Evolutionary conservation across 768 basidiomycete species (phyloP), one percentile per base, ranked within the genome.

Genomic region (Podaxis sp.): DNA sequence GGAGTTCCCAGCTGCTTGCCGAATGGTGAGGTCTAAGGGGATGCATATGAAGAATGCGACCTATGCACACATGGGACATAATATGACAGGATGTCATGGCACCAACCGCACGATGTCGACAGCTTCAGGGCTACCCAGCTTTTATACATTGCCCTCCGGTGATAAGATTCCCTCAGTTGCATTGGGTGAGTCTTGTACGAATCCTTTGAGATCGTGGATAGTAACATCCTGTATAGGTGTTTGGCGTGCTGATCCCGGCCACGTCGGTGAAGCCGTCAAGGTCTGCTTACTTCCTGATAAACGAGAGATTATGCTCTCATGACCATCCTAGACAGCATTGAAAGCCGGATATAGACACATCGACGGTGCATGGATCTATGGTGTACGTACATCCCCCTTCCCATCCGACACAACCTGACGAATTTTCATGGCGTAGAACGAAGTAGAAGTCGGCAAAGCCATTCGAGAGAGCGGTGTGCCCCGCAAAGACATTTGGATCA

Each of bases 311-410:
- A 46, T 53, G 5, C 13, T 41, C 41, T 63, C 15, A 53, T 37
- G 17, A 56, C 1, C 8, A 7, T 38, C 10, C 11, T 57, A 87
- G 83, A 75, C 82, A 2, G 89, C 89, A 1, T 70, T 91, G 58
- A 75, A 78, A 26, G 75, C 82, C 4, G 89, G 89, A 0, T 91
- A 91, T 67, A 79, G 84, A 64, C 89, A 90, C 68, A 88, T 91
- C 50, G 89, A 90, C 66, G 88, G 83, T 17, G 89, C 89, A 44
- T 91, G 88, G 88, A 77, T 80, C 51, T 91, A 91, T 66, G 71
- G 80, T 46, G 88, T 87, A 63, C 7, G 82, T 72, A 24, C 40
- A 11, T 49, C 15, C 37, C 20, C 7, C 33, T 46, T n/a, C 37
- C 40, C 37, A 56, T 64, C 51, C 5, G 24, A 37, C 3, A 38